Evolutionary conservation across 164 flowering plant genomes (phyloP).

Genomic region (Tetracentron sinense): DNA sequence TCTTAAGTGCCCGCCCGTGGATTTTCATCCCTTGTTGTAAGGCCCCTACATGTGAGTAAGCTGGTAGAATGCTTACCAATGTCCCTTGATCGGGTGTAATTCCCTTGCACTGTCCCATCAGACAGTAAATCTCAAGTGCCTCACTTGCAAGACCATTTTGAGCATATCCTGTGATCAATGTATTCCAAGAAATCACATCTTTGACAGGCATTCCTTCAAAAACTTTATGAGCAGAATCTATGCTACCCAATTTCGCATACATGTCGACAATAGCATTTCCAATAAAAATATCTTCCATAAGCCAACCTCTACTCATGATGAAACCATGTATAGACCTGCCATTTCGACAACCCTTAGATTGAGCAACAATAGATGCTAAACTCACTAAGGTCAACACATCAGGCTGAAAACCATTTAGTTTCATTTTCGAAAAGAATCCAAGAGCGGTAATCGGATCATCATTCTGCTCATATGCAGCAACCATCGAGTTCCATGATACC

Average conservation of each 20-base stretch:
- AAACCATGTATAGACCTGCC: constrained; percentile 37
- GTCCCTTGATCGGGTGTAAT: constrained; percentile 39
- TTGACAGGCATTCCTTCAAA: constrained; percentile 33
- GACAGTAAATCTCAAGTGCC: constrained; percentile 31
- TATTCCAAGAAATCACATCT: constrained; percentile 52
- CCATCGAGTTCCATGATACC: constrained; percentile 50
- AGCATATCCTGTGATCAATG: constrained; percentile 44
- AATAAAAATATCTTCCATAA: constrained; percentile 22
- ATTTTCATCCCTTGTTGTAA: constrained; percentile 39
- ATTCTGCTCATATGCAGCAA: constrained; percentile 54
- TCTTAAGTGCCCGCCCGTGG: constrained; percentile 36
- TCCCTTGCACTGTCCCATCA: constrained; percentile 26
- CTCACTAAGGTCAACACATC: constrained; percentile 50
- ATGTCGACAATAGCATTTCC: constrained; percentile 52
- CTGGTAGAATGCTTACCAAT: constrained; percentile 47
- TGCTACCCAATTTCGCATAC: constrained; percentile 47
- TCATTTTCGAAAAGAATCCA: constrained; percentile 32
- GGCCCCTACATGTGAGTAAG: constrained; percentile 51
- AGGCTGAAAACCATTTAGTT: constrained; percentile 26
- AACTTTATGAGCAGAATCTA: constrained; percentile 30
- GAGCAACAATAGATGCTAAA: constrained; percentile 42
- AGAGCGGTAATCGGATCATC: constrained; percentile 30
- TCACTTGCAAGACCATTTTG: constrained; percentile 53
- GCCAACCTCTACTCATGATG: constrained; percentile 34
- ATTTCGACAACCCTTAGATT: constrained; percentile 23